phyloP scores from a whole-genome alignment of 2,329 filamentous ascomycete genomes.

The Incumbomyces delicatus region DNA sequence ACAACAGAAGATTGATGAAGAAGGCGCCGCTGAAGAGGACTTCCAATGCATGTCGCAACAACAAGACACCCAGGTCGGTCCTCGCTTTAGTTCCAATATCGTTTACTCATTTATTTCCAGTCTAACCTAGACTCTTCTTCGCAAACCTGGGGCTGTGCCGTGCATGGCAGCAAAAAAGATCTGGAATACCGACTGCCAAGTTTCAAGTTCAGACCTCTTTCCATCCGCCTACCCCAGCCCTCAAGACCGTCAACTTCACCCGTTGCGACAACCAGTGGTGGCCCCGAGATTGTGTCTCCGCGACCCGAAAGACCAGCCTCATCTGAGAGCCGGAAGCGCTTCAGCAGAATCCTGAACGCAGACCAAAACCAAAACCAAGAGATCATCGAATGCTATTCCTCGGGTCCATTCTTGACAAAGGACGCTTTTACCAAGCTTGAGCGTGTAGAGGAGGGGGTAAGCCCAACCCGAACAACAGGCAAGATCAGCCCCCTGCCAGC shows the following conservation, averaged over 20 bases:
- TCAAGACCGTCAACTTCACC: slow-evolving; percentile 17
- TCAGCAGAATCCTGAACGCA: slow-evolving; percentile 25
- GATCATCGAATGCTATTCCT: neutral
- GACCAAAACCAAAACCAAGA: slow-evolving; percentile 9
- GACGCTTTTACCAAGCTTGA: neutral
- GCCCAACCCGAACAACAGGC: neutral
- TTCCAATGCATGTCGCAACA: too few species aligned
- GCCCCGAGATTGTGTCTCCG: slow-evolving; percentile 22
- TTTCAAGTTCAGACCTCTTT: slow-evolving; percentile 17
- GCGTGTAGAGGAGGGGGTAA: neutral
- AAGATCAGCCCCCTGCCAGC: neutral
- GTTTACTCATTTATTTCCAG: neutral
- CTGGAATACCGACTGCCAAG: slow-evolving; percentile 10
- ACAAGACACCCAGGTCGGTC: neutral
- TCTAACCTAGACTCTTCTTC: neutral
- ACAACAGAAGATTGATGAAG: neutral
- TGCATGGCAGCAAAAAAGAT: neutral
- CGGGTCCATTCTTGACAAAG: neutral
- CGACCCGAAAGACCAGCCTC: slow-evolving; percentile 23
- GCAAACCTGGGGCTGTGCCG: too few species aligned
- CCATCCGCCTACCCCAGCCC: slow-evolving; percentile 6
- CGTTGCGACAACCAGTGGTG: slow-evolving; percentile 10
- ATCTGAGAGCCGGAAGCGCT: slow-evolving; percentile 22
- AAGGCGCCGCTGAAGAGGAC: neutral
- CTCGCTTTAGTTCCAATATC: neutral